phyloP scores from a whole-genome alignment of 202 grass and related monocot species.

The Zizania palustris region DNA sequence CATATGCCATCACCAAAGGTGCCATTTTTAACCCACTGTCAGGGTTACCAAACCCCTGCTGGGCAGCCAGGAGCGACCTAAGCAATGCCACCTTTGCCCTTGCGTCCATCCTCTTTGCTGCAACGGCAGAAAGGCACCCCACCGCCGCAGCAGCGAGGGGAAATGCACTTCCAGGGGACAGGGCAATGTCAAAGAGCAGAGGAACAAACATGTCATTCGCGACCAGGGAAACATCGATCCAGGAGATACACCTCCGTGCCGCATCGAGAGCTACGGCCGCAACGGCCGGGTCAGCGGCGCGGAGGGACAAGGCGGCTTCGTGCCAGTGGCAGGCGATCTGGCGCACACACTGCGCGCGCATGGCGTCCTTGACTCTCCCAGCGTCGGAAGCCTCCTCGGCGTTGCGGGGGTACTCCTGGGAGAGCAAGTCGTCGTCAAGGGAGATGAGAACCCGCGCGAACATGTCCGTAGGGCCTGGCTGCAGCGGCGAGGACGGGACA shows the following conservation, averaged over 20 bases:
- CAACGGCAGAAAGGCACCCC: conserved; percentile 77
- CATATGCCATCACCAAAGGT: conserved; percentile 63
- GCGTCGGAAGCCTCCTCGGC: conserved; percentile 59
- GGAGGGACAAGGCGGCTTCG: conserved; percentile 53
- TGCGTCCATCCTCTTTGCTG: conserved; percentile 77
- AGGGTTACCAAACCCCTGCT: conserved; percentile 53
- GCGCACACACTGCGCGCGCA: conserved; percentile 85
- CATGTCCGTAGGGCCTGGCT: conserved; percentile 70
- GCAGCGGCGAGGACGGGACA: conserved; percentile 55
- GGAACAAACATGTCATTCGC: conserved; percentile 82
- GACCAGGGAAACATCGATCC: conserved; percentile 90
- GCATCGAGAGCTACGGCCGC: conserved; percentile 71
- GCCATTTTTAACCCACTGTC: conserved; percentile 72
- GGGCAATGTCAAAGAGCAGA: conserved; percentile 82
- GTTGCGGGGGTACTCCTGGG: conserved; percentile 79
- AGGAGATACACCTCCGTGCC: conserved; percentile 76
- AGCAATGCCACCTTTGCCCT: conserved; percentile 75
- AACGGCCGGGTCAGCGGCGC: conserved; percentile 49
- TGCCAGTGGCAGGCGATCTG: conserved; percentile 95
- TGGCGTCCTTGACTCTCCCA: conserved; percentile 80
- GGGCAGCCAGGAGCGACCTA: conserved; percentile 58
- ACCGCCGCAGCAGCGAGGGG: conserved; percentile 63
- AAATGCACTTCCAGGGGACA: conserved; percentile 51
- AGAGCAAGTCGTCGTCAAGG: conserved; percentile 87
- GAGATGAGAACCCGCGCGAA: conserved; percentile 78